A percentile compares a stretch with the other conserved stretches of the same genome.
Conservation (phyloP, 2,329 filamentous ascomycete species). For the Parafenestella ontariensis region DNA sequence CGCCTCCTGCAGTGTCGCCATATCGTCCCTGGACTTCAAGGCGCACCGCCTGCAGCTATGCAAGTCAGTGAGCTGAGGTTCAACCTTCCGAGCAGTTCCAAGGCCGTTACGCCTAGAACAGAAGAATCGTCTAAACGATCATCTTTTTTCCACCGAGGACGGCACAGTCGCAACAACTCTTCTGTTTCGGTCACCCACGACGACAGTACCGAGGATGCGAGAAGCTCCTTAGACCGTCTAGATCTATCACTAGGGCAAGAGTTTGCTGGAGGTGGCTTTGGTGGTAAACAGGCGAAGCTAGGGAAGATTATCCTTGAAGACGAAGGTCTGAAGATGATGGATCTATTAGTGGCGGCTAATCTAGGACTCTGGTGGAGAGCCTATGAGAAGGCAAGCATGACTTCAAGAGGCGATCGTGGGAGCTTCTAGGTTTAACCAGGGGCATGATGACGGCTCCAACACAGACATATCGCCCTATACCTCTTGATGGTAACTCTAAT, state of each 20-base stretch:
- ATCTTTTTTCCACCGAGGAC: constrained; percentile 44
- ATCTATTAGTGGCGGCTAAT: constrained; percentile 88
- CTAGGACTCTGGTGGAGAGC: constrained; percentile 93
- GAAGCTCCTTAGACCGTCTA: constrained; percentile 58
- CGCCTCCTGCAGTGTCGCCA: constrained; percentile 66
- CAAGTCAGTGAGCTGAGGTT: constrained; percentile 86
- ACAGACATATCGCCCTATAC: neutral
- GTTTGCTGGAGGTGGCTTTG: constrained; percentile 82
- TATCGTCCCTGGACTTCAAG: constrained; percentile 61
- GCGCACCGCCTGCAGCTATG: constrained; percentile 45
- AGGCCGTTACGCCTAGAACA: constrained; percentile 37
- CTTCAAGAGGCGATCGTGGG: neutral
- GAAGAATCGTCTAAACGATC: constrained; percentile 42
- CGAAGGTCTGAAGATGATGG: constrained; percentile 94
- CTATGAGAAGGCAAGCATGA: constrained; percentile 65
- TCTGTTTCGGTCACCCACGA: constrained; percentile 28
- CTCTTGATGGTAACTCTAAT: too few relatives aligned
- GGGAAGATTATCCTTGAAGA: constrained; percentile 91
- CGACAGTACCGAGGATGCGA: constrained; percentile 23
- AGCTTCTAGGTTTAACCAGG: neutral
- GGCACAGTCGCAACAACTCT: constrained; percentile 40
- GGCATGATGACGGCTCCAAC: neutral
- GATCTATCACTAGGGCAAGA: constrained; percentile 82
- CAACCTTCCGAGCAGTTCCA: constrained; percentile 72
- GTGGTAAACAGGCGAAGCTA: constrained; percentile 87